Evolutionary conservation across 2,329 filamentous ascomycete genomes (phyloP).

Genomic region (Gyromitra esculenta): DNA sequence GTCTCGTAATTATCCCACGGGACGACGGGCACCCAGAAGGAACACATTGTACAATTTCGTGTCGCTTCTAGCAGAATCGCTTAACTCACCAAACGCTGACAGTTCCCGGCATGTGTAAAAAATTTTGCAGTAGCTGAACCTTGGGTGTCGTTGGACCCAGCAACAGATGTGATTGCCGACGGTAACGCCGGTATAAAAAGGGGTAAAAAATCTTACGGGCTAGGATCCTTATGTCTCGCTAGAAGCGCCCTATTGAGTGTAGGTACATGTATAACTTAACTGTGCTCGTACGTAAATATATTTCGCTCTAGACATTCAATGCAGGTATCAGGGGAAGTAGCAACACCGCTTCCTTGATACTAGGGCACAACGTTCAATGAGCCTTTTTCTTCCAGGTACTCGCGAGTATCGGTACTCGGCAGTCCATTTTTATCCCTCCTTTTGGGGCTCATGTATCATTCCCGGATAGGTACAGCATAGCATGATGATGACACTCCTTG

Average conservation of each 20-base stretch:
- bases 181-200: slow-evolving; percentile 3
- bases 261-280: not conserved
- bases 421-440: slow-evolving; percentile 29
- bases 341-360: not conserved
- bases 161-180: not conserved
- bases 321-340: slow-evolving; percentile 3
- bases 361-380: not conserved
- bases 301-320: not conserved
- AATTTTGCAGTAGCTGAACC: not conserved
- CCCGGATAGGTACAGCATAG: not conserved
- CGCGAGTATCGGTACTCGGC: not conserved
- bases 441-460: not conserved
- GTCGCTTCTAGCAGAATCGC: not conserved
- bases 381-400: slow-evolving; percentile 15
- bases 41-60: not conserved
- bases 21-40: not conserved
- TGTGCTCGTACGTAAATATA: not conserved
- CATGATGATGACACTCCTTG: not conserved
- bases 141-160: not conserved
- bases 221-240: not conserved
- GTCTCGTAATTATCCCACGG: not conserved
- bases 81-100: slow-evolving; percentile 4
- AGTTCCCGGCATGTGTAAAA: slow-evolving; percentile 10
- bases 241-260: not conserved
- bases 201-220: not conserved